phyloP scores from a whole-genome alignment of 345 rosid genomes.

The Anastatica hierochuntica region DNA sequence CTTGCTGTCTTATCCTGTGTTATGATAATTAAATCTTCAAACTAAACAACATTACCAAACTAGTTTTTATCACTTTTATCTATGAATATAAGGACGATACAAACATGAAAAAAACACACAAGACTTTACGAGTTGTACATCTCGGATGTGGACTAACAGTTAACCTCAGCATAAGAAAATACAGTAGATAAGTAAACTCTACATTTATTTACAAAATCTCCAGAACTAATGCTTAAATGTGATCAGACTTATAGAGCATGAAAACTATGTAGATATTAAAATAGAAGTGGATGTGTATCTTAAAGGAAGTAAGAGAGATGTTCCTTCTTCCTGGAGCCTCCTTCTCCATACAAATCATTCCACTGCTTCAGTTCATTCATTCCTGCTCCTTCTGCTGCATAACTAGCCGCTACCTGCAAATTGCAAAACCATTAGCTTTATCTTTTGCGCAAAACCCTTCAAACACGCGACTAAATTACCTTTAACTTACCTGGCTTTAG shows the following conservation, averaged over 20 bases:
- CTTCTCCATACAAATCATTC: slow-evolving; percentile 87
- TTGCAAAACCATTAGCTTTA: neutral
- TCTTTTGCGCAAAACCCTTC: too few species aligned
- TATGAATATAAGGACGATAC: too few species aligned
- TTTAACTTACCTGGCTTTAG: too few species aligned
- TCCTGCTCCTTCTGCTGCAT: slow-evolving; percentile 64
- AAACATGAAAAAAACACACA: too few species aligned
- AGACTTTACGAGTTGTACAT: too few species aligned
- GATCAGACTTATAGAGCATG: neutral
- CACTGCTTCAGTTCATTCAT: slow-evolving; percentile 82
- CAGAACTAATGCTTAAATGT: neutral
- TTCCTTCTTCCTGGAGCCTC: slow-evolving; percentile 84
- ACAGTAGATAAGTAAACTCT: slow-evolving; percentile 4
- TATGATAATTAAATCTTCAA: too few species aligned
- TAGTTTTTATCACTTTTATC: too few species aligned
- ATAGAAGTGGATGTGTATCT: neutral
- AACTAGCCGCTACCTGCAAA: slow-evolving; percentile 81
- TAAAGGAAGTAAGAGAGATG: slow-evolving; percentile 79
- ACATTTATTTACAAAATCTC: slow-evolving; percentile 19
- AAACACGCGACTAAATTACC: neutral
- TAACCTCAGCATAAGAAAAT: too few species aligned
- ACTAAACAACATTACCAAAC: too few species aligned
- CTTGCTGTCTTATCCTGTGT: too few species aligned
- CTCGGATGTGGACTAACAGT: too few species aligned
- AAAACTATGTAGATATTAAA: neutral